phyloP scores from a whole-genome alignment of 208 protist species.

The Vickermania ingenoplastis region DNA sequence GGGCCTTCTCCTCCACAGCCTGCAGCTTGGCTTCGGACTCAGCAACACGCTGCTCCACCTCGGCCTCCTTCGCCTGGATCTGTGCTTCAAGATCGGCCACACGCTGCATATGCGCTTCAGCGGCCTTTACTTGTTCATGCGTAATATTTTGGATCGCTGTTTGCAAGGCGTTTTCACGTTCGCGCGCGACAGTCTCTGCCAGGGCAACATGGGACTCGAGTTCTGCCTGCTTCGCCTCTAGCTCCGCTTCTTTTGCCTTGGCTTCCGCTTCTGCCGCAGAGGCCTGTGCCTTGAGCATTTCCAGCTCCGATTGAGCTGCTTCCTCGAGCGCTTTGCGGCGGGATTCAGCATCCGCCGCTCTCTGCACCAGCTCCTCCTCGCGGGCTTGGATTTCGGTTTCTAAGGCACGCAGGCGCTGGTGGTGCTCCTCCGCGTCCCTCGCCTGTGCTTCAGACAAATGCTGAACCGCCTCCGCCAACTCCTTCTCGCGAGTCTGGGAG shows the following conservation, averaged over 20 bases:
- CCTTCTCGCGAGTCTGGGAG: too few relatives aligned
- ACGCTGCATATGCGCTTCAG: constrained; percentile 3
- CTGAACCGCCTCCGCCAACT: too few relatives aligned
- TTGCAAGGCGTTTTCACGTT: constrained; percentile 14
- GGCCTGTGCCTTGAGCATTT: constrained; percentile 31
- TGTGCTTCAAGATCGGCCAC: constrained; percentile 20
- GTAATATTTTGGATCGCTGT: constrained; percentile 14
- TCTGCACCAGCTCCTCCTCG: too few relatives aligned
- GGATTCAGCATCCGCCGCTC: too few relatives aligned
- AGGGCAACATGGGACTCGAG: constrained; percentile 19
- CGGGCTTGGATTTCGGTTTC: too few relatives aligned
- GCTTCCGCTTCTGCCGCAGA: constrained; percentile 21
- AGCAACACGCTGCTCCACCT: too few relatives aligned
- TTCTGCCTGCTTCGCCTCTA: constrained; percentile 16
- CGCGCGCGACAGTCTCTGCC: constrained; percentile 16
- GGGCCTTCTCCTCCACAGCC: too few relatives aligned
- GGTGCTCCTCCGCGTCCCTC: too few relatives aligned
- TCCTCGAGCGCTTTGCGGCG: constrained; percentile 19
- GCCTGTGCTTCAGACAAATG: too few relatives aligned
- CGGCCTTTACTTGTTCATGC: neutral
- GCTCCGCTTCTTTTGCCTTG: constrained; percentile 16
- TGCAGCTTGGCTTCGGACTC: too few relatives aligned
- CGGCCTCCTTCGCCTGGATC: too few relatives aligned
- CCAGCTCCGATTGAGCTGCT: constrained; percentile 20
- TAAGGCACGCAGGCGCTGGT: too few relatives aligned